Base-by-base conservation (phyloP, 371 early-diverging fungal genomes). In the Capillidium rhysosporum region DNA sequence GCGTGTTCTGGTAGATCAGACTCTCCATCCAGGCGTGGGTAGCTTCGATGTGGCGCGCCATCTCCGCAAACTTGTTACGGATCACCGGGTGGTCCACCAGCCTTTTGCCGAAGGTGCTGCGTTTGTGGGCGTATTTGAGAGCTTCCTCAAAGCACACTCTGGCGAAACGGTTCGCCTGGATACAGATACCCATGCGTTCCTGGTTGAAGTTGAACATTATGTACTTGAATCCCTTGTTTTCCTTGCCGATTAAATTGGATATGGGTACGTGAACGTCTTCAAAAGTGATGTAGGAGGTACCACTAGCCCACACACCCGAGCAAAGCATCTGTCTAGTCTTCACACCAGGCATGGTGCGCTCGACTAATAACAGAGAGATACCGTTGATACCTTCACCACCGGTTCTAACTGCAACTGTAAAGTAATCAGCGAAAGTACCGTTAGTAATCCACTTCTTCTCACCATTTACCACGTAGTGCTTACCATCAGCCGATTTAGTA, bases 381-480 rank as follows among this genome's bases (percentile, higher is more conserved):
- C 89, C 89, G 40, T 70, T 73, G 82, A 86, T 86, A n/a, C 89
- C 89, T 10, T 68, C 68, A 24, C 74, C 81, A 38, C 87, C 88
- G 1, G 89, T 90, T 49, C 79, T 69, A 40, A 72, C 84, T 41
- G 77, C 83, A 30, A 67, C 66, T 0, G 75, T 75, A 57, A 77
- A 77, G 59, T 68, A 80, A 47, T 88, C 83, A 14, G 88, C 84
- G 65, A 77, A 86, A 0, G 76, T 76, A 54, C 91, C 91, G 61
- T 86, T 86, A 55, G 91, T 88, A 48, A 79, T 79, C 77, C 81
- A 83, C 65, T 86, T 86, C 75, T 89, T 89, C 63, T 86, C 86
- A 45, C 87, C 86, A 55, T 86, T 86, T 41, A 86, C 67, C 34
- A 90, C 68, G 63, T 73, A 87, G 55, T 76, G 62, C 59, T 76